Evolutionary conservation across 2,329 filamentous ascomycete genomes (phyloP).

Genomic region (Venturia oleaginea): DNA sequence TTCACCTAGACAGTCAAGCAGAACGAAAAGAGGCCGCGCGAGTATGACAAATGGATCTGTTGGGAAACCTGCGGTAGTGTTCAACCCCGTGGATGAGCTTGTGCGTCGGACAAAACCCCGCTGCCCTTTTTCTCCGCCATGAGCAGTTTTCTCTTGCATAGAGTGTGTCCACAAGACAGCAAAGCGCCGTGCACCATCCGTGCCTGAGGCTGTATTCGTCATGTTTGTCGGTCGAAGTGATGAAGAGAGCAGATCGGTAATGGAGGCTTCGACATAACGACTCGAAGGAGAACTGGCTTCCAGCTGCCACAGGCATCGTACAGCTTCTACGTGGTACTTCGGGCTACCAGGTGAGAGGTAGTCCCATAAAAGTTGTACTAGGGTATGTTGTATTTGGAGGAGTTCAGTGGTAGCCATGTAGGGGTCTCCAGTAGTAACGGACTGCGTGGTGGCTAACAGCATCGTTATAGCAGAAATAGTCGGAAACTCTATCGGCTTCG

Average conservation of each 20-base stretch:
- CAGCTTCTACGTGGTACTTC: slow-evolving; percentile 90
- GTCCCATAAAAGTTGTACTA: slow-evolving; percentile 68
- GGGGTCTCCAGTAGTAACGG: slow-evolving; percentile 19
- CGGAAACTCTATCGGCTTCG: slow-evolving; percentile 4
- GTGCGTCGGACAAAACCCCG: neutral
- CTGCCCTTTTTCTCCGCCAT: slow-evolving; percentile 7
- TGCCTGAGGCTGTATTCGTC: slow-evolving; percentile 12
- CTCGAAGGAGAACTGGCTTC: slow-evolving; percentile 62
- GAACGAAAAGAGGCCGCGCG: slow-evolving; percentile 68
- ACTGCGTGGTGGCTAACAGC: slow-evolving; percentile 27
- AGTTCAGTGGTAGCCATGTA: slow-evolving; percentile 36
- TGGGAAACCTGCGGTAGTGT: neutral
- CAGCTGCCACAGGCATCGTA: slow-evolving; percentile 76
- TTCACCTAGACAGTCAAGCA: slow-evolving; percentile 69
- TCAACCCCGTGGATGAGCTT: slow-evolving; percentile 20
- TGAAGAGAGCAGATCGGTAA: slow-evolving; percentile 54
- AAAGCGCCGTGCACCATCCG: slow-evolving; percentile 60
- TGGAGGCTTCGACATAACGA: slow-evolving; percentile 70
- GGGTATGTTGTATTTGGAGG: slow-evolving; percentile 53
- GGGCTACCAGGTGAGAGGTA: slow-evolving; percentile 74
- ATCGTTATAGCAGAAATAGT: slow-evolving; percentile 19
- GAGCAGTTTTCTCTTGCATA: slow-evolving; percentile 28
- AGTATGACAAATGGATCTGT: slow-evolving; percentile 39
- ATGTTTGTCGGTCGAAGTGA: neutral
- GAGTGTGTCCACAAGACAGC: slow-evolving; percentile 75